These are phyloP conservation scores for Neocatenulostroma microsporum DNA, from an alignment of 2,329 filamentous ascomycete species.

Conservation along the genomic window DNA sequence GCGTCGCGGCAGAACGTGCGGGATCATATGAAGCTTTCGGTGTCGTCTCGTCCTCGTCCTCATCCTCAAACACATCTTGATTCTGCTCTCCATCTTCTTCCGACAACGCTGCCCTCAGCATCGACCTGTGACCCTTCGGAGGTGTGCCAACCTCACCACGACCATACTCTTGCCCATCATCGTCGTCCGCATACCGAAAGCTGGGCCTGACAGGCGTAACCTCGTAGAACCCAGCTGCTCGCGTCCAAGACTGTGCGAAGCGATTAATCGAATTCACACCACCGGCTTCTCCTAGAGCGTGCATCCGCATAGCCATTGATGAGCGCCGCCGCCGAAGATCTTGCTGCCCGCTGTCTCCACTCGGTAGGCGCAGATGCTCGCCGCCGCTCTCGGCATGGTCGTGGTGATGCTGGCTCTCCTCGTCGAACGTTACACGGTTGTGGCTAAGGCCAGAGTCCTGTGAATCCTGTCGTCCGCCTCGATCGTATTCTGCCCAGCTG, in stretches of 20 bases:
- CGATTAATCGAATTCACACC: conserved; percentile 89
- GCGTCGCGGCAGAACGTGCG: conserved; percentile 6
- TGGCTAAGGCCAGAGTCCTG: conserved; percentile 28
- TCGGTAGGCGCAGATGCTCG: conserved; percentile 11
- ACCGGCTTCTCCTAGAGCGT: conserved; percentile 59
- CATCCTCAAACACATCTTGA: conserved; percentile 22
- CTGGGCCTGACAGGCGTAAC: conserved; percentile 72
- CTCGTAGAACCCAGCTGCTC: conserved; percentile 80
- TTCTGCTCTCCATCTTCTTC: conserved; percentile 7
- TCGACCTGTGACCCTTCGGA: conserved; percentile 33
- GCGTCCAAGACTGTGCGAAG: conserved; percentile 86
- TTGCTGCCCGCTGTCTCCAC: conserved; percentile 14
- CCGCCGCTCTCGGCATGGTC: conserved; percentile 9
- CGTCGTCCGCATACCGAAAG: conserved; percentile 50
- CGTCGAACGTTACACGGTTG: conserved; percentile 24
- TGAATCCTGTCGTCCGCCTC: conserved; percentile 34
- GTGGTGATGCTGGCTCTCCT: conserved; percentile 19
- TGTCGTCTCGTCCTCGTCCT: conserved; percentile 13
- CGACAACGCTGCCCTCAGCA: conserved; percentile 35
- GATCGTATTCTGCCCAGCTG: conserved; percentile 40
- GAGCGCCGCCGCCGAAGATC: conserved; percentile 37
- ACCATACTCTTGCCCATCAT: conserved; percentile 43
- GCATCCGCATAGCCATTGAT: conserved; percentile 44
- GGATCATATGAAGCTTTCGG: too few species aligned
- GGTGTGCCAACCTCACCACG: conserved; percentile 42